A percentile compares a stretch with the other conserved stretches of the same genome.
phyloP scores from a whole-genome alignment of 306 rosid genomes.

The Quercus ilex region DNA sequence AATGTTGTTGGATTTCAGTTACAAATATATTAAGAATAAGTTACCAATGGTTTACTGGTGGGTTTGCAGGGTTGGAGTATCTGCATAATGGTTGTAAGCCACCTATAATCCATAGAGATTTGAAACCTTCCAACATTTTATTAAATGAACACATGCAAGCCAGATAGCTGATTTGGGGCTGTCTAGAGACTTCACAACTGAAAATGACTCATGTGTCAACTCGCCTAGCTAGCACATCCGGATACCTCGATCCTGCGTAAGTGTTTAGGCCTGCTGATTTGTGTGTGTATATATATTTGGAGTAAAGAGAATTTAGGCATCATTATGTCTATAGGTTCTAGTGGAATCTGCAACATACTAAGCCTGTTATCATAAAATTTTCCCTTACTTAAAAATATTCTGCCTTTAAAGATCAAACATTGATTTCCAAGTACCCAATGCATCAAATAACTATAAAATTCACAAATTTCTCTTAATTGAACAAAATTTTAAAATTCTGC shows the following conservation, averaged over 20 bases:
- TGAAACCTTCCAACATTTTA: constrained; percentile 40
- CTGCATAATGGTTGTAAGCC: constrained; percentile 22
- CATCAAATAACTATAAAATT: no score
- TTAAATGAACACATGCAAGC: constrained; percentile 24
- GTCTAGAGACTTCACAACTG: constrained; percentile 17
- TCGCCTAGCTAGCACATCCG: constrained; percentile 13
- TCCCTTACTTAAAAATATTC: no score
- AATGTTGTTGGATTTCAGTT: neutral
- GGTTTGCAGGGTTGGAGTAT: constrained; percentile 20
- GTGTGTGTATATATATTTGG: no score
- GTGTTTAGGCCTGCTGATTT: neutral
- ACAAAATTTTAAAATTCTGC: no score
- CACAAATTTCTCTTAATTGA: no score
- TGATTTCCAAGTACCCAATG: no score
- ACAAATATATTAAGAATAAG: neutral
- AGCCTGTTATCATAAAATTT: no score
- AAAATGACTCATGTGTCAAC: constrained; percentile 16
- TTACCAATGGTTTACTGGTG: neutral
- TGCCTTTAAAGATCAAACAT: no score
- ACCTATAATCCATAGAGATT: constrained; percentile 28
- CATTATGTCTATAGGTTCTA: no score
- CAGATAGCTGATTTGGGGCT: constrained; percentile 42
- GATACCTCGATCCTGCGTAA: constrained; percentile 39
- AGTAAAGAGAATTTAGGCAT: no score
- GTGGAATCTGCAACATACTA: no score